Evolutionary conservation across 2,329 filamentous ascomycete genomes (phyloP).

Genomic region (Xylaria sp.): DNA sequence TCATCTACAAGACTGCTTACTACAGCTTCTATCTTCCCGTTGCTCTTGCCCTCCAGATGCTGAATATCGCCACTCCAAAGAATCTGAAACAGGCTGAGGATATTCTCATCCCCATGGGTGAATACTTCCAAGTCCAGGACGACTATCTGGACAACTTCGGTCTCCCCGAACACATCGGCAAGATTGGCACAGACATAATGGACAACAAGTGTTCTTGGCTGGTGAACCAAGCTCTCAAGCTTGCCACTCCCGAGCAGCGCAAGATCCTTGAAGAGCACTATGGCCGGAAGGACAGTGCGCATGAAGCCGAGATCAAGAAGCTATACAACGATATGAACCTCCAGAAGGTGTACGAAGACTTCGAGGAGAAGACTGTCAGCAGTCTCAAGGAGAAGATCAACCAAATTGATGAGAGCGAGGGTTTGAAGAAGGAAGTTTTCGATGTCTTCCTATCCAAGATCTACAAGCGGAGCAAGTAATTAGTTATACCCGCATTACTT

Average conservation of each 20-base stretch:
- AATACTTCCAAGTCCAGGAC: constrained; percentile 99
- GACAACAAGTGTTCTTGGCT: constrained; percentile 99
- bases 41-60: constrained; percentile 86
- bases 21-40: constrained; percentile 99
- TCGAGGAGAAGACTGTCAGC: constrained; percentile 87
- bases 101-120: constrained; percentile 95
- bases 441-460: constrained; percentile 94
- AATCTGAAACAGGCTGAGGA: constrained; percentile 91
- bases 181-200: constrained; percentile 98
- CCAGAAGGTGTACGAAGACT: constrained; percentile 84
- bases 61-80: constrained; percentile 83
- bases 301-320: constrained; percentile 88
- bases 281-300: constrained; percentile 85
- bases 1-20: constrained; percentile 99
- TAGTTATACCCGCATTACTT: not conserved
- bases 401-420: constrained; percentile 83
- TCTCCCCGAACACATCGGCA: constrained; percentile 90
- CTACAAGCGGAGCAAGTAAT: constrained; percentile 95
- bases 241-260: constrained; percentile 85
- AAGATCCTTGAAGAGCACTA: constrained; percentile 92
- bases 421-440: constrained; percentile 90
- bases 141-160: constrained; percentile 99
- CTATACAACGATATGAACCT: constrained; percentile 88
- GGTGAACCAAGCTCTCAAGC: constrained; percentile 89
- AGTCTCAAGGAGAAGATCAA: constrained; percentile 81